Conservation (phyloP, 192 early-diverging fungal species). For the Thamnidium elegans region DNA sequence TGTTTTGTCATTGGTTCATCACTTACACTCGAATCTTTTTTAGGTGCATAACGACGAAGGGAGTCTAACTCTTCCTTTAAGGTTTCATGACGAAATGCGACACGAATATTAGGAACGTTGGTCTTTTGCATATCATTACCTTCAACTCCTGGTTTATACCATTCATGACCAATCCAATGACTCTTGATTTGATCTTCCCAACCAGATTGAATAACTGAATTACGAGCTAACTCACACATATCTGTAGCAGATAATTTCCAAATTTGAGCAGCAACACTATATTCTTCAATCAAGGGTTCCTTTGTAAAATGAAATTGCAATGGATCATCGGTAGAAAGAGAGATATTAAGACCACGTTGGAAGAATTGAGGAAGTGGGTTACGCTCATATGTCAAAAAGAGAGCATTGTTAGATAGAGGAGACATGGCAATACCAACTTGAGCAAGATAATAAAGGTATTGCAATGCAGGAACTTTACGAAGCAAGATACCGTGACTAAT, state of each 20-base stretch:
- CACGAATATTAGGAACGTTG: conserved; percentile 88
- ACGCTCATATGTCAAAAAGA: conserved; percentile 90
- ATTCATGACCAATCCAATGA: conserved; percentile 84
- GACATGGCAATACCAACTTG: conserved; percentile 98
- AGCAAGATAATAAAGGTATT: conserved; percentile 93
- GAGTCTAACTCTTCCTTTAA: conserved; percentile 73
- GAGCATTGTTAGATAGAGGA: conserved; percentile 93
- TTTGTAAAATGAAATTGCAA: conserved; percentile 96
- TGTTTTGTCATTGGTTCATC: conserved; percentile 3
- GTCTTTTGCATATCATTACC: conserved; percentile 88
- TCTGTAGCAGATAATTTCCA: conserved; percentile 90
- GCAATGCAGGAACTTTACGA: conserved; percentile 90
- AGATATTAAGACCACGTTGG: conserved; percentile 91
- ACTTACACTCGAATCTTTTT: neutral
- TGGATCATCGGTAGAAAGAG: conserved; percentile 93
- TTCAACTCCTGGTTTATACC: conserved; percentile 68
- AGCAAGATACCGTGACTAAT: conserved; percentile 93
- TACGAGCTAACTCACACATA: conserved; percentile 94
- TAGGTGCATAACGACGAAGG: conserved; percentile 36
- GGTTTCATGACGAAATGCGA: conserved; percentile 80
- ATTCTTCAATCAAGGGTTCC: conserved; percentile 96
- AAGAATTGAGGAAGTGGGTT: conserved; percentile 90
- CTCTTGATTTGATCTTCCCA: conserved; percentile 87
- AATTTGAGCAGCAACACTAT: conserved; percentile 92
- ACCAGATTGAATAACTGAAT: conserved; percentile 86